Evolutionary conservation across 192 early-diverging fungal species (phyloP), one percentile per base, ranked within the genome.

Genomic region (Ramicandelaber brevisporus): DNA sequence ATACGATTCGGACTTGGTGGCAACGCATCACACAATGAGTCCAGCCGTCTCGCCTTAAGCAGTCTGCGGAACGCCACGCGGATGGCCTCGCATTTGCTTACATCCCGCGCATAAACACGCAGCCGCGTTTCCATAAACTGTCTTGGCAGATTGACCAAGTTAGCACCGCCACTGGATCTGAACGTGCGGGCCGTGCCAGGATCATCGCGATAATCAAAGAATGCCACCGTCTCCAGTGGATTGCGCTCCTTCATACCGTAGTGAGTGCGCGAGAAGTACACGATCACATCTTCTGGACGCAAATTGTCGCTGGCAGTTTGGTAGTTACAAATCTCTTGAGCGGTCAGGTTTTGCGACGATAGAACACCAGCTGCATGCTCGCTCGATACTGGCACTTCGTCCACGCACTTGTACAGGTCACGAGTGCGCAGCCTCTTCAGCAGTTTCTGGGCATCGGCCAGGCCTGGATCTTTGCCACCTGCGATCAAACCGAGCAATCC

Each of bases 211-310:
- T n/a, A n/a, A n/a, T n/a, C 66, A 48, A 63, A 87, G 35, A 95
- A 95, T 20, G 56, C 53, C 34, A 86, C 59, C 17, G 43, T 45
- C 34, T 95, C 80, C 5, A 95, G 72, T 0, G 89, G 89, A 34
- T 96, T 88, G 16, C 65, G 45, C 26, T 69, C 65, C 30, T 69
- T 63, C 67, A 81, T 74, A n/a, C 78, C 79, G 46, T 78, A 88
- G 40, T 78, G 70, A 12, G 87, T 62, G 13, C 58, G 68, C 5
- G 63, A 27, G 29, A 59, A 63, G 22, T 79, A 55, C 2, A 84
- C 56, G 44, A 78, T 67, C 4, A 89, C 64, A 40, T 88, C 85
- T 4, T 61, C 41, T 35, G 60, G 59, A 0, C 20, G 38, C 20
- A 92, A 48, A 31, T 57, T 42, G 27, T 72, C 78, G 20, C 57